phyloP scores from a whole-genome alignment of 75 land plant species.

The Isoetes taiwanensis region DNA sequence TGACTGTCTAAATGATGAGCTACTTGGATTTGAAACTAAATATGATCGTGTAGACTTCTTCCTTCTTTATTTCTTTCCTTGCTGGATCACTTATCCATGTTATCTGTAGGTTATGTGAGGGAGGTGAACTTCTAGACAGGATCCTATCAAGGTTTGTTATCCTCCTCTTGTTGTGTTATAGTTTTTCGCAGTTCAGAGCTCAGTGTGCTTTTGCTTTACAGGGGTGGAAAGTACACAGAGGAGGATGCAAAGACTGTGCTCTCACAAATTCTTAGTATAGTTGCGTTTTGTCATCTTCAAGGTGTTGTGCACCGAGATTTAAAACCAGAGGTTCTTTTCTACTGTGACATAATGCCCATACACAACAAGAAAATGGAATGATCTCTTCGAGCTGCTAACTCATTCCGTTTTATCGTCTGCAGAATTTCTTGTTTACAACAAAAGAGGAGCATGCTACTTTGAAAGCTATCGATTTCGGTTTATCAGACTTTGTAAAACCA shows the following conservation, averaged over 20 bases:
- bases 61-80: too few relatives aligned
- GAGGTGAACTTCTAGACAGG: conserved; percentile 78
- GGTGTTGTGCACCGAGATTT: conserved; percentile 96
- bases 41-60: too few relatives aligned
- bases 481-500: conserved; percentile 94
- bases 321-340: conserved; percentile 37
- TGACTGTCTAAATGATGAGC: too few relatives aligned
- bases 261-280: conserved; percentile 70
- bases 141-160: conserved; percentile 53
- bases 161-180: background rate
- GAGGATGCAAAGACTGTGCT: conserved; percentile 84
- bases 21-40: too few relatives aligned
- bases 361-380: too few relatives aligned
- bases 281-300: conserved; percentile 86
- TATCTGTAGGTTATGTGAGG: conserved; percentile 83
- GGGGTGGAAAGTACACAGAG: conserved; percentile 89
- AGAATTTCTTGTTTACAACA: conserved; percentile 63
- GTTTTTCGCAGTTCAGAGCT: background rate
- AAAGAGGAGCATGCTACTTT: conserved; percentile 58
- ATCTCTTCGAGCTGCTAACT: background rate
- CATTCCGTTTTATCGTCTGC: background rate
- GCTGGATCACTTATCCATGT: too few relatives aligned
- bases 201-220: conserved; percentile 10
- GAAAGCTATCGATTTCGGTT: conserved; percentile 86
- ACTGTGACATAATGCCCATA: too few relatives aligned